These are phyloP conservation scores for Paraglomus brasilianum DNA, from an alignment of 192 early-diverging fungal species.

Conservation along the genomic window DNA sequence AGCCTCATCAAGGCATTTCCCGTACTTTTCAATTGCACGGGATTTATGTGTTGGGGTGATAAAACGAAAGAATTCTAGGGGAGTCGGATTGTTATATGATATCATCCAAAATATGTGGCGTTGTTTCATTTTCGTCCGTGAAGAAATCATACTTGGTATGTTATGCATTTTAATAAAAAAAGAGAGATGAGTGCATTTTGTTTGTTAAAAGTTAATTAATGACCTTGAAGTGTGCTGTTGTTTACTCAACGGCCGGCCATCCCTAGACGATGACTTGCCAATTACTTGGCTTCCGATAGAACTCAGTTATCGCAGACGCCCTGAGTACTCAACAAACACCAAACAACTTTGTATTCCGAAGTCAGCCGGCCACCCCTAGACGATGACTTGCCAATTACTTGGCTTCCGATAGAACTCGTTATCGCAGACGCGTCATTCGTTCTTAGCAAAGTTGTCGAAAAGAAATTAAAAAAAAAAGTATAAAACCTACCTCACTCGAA, in stretches of 20 bases:
- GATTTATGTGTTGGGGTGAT: conserved; percentile 14
- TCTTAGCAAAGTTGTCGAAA: not conserved
- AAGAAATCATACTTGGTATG: not conserved
- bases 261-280: conserved; percentile 31
- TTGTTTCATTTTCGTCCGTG: not conserved
- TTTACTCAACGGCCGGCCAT: conserved; percentile 29
- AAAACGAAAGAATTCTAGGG: conserved; percentile 26
- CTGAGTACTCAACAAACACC: not conserved
- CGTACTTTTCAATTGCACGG: conserved; percentile 12
- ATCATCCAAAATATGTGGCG: conserved; percentile 19
- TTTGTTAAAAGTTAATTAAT: conserved; percentile 12
- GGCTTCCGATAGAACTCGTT: conserved; percentile 31
- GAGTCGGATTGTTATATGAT: conserved; percentile 10
- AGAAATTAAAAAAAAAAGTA: too few species aligned
- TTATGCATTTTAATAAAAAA: too few species aligned
- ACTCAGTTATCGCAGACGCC: conserved; percentile 1
- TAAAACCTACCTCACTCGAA: too few species aligned
- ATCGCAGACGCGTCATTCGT: conserved; percentile 22
- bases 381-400: conserved; percentile 19
- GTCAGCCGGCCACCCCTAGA: conserved; percentile 13
- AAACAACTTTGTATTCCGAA: conserved; percentile 13
- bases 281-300: not conserved
- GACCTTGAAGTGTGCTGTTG: conserved; percentile 3
- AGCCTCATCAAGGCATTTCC: not conserved
- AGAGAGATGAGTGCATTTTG: conserved; percentile 1